Conservation (phyloP, 345 rosid species). For the Brassica nigra region DNA sequence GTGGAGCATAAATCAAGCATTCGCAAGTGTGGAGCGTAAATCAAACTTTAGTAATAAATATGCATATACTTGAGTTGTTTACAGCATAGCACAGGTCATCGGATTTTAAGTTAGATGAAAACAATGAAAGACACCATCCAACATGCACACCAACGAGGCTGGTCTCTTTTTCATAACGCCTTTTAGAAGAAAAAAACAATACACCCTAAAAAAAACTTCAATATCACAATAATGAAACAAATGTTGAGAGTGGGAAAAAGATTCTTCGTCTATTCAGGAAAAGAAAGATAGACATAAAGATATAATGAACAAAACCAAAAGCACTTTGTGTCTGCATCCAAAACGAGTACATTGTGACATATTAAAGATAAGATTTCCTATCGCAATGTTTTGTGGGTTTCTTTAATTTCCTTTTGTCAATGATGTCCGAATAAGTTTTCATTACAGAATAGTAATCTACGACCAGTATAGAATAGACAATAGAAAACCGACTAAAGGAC, state of each 20-base stretch:
- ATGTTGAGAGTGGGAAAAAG: slow-evolving; percentile 31
- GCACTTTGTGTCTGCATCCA: slow-evolving; percentile 34
- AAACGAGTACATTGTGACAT: slow-evolving; percentile 37
- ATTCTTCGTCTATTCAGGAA: slow-evolving; percentile 28
- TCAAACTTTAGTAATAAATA: neutral
- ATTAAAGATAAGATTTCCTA: slow-evolving; percentile 40
- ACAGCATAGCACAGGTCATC: slow-evolving; percentile 14
- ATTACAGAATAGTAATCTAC: neutral
- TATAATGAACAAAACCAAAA: slow-evolving; percentile 22
- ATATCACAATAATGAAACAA: slow-evolving; percentile 16
- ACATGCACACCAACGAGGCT: neutral
- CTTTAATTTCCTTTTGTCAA: slow-evolving; percentile 9
- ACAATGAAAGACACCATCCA: neutral
- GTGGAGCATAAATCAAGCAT: neutral
- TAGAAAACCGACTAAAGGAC: neutral
- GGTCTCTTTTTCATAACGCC: slow-evolving; percentile 8
- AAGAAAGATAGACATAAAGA: neutral
- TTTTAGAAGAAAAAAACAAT: neutral
- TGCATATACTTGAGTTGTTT: neutral
- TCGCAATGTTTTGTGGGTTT: slow-evolving; percentile 22
- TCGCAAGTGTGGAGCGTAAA: neutral
- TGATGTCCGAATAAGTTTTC: neutral
- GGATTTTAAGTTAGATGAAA: slow-evolving; percentile 1
- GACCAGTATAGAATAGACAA: neutral
- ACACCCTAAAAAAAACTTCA: neutral